Percentiles rank a stretch among this genome's conserved stretches.
Conservation (phyloP, 2,329 filamentous ascomycete species). For the Aspergillus fructus region DNA sequence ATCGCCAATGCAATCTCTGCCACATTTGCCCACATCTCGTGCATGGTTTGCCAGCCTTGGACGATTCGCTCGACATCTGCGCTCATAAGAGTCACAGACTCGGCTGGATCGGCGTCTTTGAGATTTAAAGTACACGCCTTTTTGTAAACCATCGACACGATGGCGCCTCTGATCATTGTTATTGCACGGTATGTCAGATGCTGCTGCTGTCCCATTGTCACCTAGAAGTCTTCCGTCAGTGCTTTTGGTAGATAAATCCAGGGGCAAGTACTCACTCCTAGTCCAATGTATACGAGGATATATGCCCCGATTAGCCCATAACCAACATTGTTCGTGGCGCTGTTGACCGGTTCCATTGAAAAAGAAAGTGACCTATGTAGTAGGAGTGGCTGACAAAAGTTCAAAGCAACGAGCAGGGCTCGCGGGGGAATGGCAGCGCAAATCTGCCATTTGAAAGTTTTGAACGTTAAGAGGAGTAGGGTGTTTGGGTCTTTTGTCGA, state of each 20-base stretch:
- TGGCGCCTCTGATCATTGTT: slow-evolving; percentile 43
- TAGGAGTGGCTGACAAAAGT: slow-evolving; percentile 39
- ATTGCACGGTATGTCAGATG: slow-evolving; percentile 45
- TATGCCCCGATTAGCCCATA: slow-evolving; percentile 48
- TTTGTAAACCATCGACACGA: slow-evolving; percentile 54
- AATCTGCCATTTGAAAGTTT: slow-evolving; percentile 34
- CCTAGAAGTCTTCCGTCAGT: slow-evolving; percentile 20
- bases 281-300: slow-evolving; percentile 42
- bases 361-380: slow-evolving; percentile 38
- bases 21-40: slow-evolving; percentile 48
- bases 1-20: slow-evolving; percentile 48
- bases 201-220: slow-evolving; percentile 42
- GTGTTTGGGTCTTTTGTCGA: slow-evolving; percentile 26
- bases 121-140: slow-evolving; percentile 36
- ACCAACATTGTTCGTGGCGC: slow-evolving; percentile 34
- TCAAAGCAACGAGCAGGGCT: slow-evolving; percentile 36
- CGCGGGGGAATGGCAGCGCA: slow-evolving; percentile 33
- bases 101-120: slow-evolving; percentile 35
- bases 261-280: slow-evolving; percentile 35
- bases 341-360: slow-evolving; percentile 28
- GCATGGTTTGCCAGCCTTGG: slow-evolving; percentile 41
- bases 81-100: slow-evolving; percentile 47
- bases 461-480: slow-evolving; percentile 31
- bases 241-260: neutral
- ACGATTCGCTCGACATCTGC: slow-evolving; percentile 48